Evolutionary conservation across 148 eudicot species (phyloP), one percentile per base, ranked within the genome.

Genomic region (Heliamphora exappendiculata): DNA sequence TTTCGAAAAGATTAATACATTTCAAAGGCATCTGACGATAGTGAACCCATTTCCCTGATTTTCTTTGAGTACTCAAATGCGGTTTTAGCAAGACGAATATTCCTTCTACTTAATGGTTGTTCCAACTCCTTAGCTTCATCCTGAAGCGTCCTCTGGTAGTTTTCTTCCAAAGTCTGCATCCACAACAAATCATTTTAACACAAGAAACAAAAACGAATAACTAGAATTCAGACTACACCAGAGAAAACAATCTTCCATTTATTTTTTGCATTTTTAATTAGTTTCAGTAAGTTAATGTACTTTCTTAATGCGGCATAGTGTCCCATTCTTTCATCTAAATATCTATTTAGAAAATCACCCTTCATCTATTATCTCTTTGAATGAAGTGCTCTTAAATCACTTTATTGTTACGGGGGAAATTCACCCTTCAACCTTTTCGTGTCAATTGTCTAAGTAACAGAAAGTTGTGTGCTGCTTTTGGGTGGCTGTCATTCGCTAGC

Each of bases 21-120:
- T 72, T 96, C 97, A 85, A 93, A 93, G 65, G 98, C 96, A 83
- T 96, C 99, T 39, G 99, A 89, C 13, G 99, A 87, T 67, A 96
- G 73, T 44, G 91, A 86, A 37, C 99, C 99, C 86, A 96, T 75
- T 79, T 93, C 99, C 78, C 98, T 89, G 81, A 93, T 96, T 83
- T 91, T 96, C 89, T 93, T 93, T 44, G 98, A 88, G 86, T 84
- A 91, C 73, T 93, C 99, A n/a, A n/a, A n/a, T 73, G 93, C 99
- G 82, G 91, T 93, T 80, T 85, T 96, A 29, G 99, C 97, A 75
- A 84, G 89, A 81, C 88, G 88, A 78, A 84, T 85, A 80, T 85
- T 93, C 83, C 86, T 90, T 84, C 78, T 93, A 79, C 93, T 96
- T 75, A 93, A 79, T 42, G 91, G 81, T 75, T 89, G 94, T 78